Evolutionary conservation across 352 stramenopile species (phyloP).

Genomic region (Globisporangium acanthophoron): DNA sequence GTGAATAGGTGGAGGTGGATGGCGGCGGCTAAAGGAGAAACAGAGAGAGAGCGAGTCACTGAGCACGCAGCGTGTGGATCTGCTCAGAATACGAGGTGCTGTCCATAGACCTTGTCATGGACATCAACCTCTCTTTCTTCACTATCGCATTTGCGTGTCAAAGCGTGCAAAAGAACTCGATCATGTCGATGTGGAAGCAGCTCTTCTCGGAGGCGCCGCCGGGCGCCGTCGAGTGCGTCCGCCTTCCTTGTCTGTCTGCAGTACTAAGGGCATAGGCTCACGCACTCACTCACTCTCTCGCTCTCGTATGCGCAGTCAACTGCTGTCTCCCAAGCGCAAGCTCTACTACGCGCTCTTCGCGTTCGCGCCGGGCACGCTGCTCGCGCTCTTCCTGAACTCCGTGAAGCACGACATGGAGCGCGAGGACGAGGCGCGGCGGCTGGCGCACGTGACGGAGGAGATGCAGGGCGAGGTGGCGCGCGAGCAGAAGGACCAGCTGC

Average conservation of each 20-base stretch:
- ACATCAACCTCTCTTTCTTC: neutral
- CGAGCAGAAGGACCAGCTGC: slow-evolving; percentile 44
- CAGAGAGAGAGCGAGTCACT: neutral
- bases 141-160: neutral
- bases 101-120: no score
- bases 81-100: no score
- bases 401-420: slow-evolving; percentile 66
- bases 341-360: slow-evolving; percentile 62
- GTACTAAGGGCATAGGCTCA: neutral
- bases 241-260: neutral
- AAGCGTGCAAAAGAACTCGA: neutral
- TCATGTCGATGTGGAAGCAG: slow-evolving; percentile 52
- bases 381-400: slow-evolving; percentile 64
- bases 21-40: neutral
- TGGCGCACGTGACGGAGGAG: slow-evolving; percentile 39
- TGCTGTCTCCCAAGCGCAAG: slow-evolving; percentile 62
- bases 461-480: slow-evolving; percentile 29
- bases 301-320: slow-evolving; percentile 22
- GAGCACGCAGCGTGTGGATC: no score
- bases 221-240: slow-evolving; percentile 60
- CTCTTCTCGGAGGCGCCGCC: slow-evolving; percentile 66
- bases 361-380: slow-evolving; percentile 55
- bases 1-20: neutral
- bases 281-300: neutral
- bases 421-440: slow-evolving; percentile 50